A percentile compares a stretch with the other conserved stretches of the same genome.
These are phyloP conservation scores for Hyaloscypha hepaticicola DNA, from an alignment of 495 filamentous ascomycete species.

Conservation along the genomic window DNA sequence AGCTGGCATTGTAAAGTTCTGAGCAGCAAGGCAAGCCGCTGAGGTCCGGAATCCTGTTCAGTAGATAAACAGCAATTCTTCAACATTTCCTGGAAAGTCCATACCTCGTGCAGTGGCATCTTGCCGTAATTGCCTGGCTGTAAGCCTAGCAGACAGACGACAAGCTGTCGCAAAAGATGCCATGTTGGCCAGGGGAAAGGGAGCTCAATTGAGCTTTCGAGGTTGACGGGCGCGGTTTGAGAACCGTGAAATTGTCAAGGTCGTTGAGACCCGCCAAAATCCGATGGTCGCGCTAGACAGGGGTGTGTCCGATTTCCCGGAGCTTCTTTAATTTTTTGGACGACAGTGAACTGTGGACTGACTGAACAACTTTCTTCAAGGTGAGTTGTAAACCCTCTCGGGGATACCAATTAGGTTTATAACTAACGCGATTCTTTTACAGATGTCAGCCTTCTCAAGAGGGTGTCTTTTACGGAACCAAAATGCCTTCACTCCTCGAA, in stretches of 20 bases:
- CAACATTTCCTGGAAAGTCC: slow-evolving; percentile 17
- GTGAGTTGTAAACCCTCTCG: slow-evolving; percentile 10
- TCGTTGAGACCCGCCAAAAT: slow-evolving; percentile 30
- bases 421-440: slow-evolving; percentile 13
- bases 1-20: slow-evolving; percentile 84
- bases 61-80: slow-evolving; percentile 16
- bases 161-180: slow-evolving; percentile 51
- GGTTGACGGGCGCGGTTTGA: slow-evolving; percentile 14
- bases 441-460: slow-evolving; percentile 35
- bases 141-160: slow-evolving; percentile 50
- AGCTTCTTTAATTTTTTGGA: slow-evolving; percentile 20
- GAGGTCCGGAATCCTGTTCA: slow-evolving; percentile 61
- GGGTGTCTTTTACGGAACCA: slow-evolving; percentile 19
- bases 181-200: slow-evolving; percentile 41
- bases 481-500: slow-evolving; percentile 10
- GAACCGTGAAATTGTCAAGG: slow-evolving; percentile 12
- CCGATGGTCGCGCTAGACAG: slow-evolving; percentile 19
- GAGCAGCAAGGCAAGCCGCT: slow-evolving; percentile 58
- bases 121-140: slow-evolving; percentile 45
- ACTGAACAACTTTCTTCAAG: slow-evolving; percentile 14
- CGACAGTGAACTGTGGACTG: slow-evolving; percentile 2
- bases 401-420: not conserved
- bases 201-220: slow-evolving; percentile 39
- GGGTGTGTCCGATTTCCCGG: slow-evolving; percentile 14
- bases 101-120: slow-evolving; percentile 52